These are phyloP conservation scores for Mentha longifolia DNA, from an alignment of 257 asterid genomes.

Conservation along the genomic window DNA sequence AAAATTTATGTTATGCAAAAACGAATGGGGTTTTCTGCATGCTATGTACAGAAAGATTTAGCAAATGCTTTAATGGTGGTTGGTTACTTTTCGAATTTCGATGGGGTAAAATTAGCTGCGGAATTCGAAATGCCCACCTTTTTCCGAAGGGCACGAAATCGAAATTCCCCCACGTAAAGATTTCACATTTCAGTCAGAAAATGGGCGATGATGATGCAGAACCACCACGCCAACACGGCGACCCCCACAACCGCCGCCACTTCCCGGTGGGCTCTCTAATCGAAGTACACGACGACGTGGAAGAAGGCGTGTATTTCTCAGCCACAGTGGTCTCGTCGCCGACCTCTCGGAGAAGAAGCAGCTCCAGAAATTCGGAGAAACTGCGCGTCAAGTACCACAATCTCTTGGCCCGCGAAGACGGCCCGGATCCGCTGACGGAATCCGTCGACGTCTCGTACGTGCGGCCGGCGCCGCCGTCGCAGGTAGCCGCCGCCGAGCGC, in stretches of 20 bases:
- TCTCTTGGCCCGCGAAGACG: slow-evolving; percentile 41
- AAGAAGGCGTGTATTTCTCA: neutral
- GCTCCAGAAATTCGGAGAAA: neutral
- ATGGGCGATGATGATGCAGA: neutral
- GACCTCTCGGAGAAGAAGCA: too few relatives aligned
- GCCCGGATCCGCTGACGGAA: slow-evolving; percentile 42
- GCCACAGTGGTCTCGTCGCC: slow-evolving; percentile 1
- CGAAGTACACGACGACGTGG: neutral
- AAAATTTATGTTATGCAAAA: too few relatives aligned
- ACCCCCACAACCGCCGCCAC: too few relatives aligned
- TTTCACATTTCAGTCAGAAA: neutral
- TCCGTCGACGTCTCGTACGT: slow-evolving; percentile 32
- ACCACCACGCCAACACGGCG: neutral
- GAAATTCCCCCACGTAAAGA: neutral
- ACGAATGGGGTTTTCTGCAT: neutral
- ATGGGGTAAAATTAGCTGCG: neutral
- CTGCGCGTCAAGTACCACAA: slow-evolving; percentile 48
- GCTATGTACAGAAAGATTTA: neutral
- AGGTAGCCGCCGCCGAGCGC: neutral
- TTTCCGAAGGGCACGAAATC: neutral
- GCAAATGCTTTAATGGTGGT: neutral
- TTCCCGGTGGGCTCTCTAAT: neutral
- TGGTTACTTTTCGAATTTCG: neutral
- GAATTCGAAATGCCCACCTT: neutral
- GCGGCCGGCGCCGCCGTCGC: slow-evolving; percentile 54